A percentile compares a stretch with the other conserved stretches of the same genome.
These are phyloP conservation scores for Xylariales sp. DNA, from an alignment of 2,329 filamentous ascomycete genomes.

Conservation along the genomic window DNA sequence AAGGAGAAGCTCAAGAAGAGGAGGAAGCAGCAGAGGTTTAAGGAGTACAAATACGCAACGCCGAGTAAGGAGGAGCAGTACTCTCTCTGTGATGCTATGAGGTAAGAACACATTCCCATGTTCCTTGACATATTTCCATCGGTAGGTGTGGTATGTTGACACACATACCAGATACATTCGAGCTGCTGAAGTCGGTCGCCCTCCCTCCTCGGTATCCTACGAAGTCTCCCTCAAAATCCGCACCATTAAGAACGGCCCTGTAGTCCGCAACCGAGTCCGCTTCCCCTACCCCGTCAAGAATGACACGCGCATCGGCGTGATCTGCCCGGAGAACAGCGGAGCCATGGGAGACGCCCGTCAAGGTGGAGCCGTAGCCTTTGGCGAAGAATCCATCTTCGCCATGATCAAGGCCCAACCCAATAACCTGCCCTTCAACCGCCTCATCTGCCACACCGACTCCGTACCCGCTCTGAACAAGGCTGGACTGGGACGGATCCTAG, in stretches of 20 bases:
- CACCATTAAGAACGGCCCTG: conserved; percentile 78
- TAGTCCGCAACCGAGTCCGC: conserved; percentile 80
- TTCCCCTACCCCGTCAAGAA: conserved; percentile 88
- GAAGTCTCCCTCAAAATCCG: conserved; percentile 80
- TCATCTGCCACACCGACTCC: conserved; percentile 78
- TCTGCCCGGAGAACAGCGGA: conserved; percentile 77
- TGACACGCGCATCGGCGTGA: conserved; percentile 83
- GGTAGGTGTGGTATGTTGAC: too few species aligned
- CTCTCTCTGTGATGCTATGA: conserved; percentile 86
- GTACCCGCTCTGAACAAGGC: conserved; percentile 77
- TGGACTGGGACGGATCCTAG: conserved; percentile 72
- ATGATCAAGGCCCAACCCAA: conserved; percentile 63
- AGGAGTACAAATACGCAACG: conserved; percentile 58
- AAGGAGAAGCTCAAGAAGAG: conserved; percentile 53
- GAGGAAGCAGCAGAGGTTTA: conserved; percentile 59
- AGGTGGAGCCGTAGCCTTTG: conserved; percentile 77
- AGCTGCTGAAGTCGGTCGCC: conserved; percentile 83
- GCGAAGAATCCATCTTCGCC: conserved; percentile 82
- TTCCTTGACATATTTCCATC: too few species aligned
- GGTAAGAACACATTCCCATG: conserved; percentile 61
- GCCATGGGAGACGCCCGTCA: conserved; percentile 68
- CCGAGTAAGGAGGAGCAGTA: conserved; percentile 67
- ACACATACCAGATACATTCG: conserved; percentile 94
- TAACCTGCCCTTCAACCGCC: conserved; percentile 80
- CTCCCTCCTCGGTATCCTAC: conserved; percentile 74